Evolutionary conservation across 169 alveolate genomes (phyloP), one percentile per base, ranked within the genome.

Genomic region (Toxoplasma gondii): DNA sequence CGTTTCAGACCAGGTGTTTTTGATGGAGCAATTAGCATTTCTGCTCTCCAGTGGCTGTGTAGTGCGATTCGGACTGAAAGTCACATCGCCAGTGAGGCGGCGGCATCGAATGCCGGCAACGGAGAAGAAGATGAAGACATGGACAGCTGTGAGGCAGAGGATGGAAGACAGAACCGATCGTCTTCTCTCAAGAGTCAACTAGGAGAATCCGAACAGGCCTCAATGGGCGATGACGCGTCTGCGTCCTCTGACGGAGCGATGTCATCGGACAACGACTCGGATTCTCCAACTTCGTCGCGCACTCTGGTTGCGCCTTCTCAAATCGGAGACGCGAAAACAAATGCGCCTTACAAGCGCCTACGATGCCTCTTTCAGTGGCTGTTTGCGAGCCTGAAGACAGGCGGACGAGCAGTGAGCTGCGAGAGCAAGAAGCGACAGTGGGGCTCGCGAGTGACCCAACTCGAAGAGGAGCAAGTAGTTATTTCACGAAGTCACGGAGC

Each of bases 31-130:
- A 97, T 98, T 54, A 96, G 98, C 87, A 98, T 98, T 17, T 98
- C 99, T 34, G 99, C 99, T 31, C 91, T 98, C 5, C 98, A 98
- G 96, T 98, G 99, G 99, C 96, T 98, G 36, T 98, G 99, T 74
- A 97, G 98, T 80, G 99, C 99, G 41, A 98, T 97, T 94, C 69
- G 67, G 91, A 53, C 88, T 0, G 88, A 53, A 17, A 2, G n/a
- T 12, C 44, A 29, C 81, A 34, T 19, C 49, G 74, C 92, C 31
- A 36, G 39, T n/a, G 43, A 29, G 22, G 49, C 7, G 49, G 43
- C 86, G 2, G 39, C 86, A 41, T 9, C 86, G 19, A 45, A 12
- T 16, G 4, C 49, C 44, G 12, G 27, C n/a, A 12, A n/a, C 39
- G 44, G 27, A 70, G 86, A 78, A 38, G 43, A 78, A 10, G 86